Conservation (phyloP, 495 filamentous ascomycete genomes). For the Ramalina intermedia region DNA sequence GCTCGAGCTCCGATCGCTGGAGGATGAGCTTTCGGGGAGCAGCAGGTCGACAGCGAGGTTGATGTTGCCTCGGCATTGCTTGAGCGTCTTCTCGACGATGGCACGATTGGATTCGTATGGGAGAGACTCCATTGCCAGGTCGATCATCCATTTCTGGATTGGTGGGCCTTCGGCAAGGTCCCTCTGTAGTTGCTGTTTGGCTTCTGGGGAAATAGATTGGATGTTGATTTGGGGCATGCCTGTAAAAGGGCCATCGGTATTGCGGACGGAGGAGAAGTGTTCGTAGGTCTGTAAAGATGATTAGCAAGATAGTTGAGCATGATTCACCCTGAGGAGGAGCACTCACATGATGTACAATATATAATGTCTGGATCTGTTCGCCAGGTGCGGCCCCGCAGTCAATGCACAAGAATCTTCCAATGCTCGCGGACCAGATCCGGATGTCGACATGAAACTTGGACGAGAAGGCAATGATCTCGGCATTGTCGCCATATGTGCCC, state of each 20-base stretch:
- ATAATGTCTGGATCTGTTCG: constrained; percentile 24
- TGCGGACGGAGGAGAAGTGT: constrained; percentile 63
- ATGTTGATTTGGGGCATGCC: constrained; percentile 35
- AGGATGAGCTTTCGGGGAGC: constrained; percentile 33
- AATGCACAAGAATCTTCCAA: constrained; percentile 31
- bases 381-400: constrained; percentile 21
- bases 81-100: constrained; percentile 41
- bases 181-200: constrained; percentile 15
- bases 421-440: constrained; percentile 42
- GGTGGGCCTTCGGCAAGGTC: constrained; percentile 25
- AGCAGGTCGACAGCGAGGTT: constrained; percentile 44
- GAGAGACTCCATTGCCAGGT: constrained; percentile 40
- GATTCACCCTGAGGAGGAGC: not conserved
- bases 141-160: constrained; percentile 47
- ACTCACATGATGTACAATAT: constrained; percentile 64
- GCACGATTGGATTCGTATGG: constrained; percentile 39
- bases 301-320: constrained; percentile 9
- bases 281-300: constrained; percentile 38
- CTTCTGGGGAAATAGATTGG: constrained; percentile 15
- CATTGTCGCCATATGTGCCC: constrained; percentile 56
- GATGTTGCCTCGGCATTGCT: constrained; percentile 46
- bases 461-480: constrained; percentile 58
- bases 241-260: constrained; percentile 42
- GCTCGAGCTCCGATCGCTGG: constrained; percentile 27
- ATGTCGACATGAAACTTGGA: constrained; percentile 47